A percentile compares a stretch with the other conserved stretches of the same genome.
Evolutionary conservation across 1,284 basidiomycete species (phyloP).

Genomic region (Takashimella tepidaria): DNA sequence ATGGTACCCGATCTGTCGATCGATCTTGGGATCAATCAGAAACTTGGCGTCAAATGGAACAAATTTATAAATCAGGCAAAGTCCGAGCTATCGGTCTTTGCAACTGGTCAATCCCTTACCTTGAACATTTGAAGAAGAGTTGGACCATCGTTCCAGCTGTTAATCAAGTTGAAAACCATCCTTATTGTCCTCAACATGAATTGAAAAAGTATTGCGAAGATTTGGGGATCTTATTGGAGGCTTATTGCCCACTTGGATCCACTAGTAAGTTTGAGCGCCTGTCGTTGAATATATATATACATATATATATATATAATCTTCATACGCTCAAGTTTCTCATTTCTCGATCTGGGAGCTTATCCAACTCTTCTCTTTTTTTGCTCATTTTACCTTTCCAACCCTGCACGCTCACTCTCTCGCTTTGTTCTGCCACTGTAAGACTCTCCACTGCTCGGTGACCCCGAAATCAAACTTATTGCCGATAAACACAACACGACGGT

Average conservation of each 20-base stretch:
- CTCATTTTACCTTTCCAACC: neutral
- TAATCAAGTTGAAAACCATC: slow-evolving; percentile 67
- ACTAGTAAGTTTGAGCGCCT: slow-evolving; percentile 57
- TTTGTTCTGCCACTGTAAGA: slow-evolving; percentile 11
- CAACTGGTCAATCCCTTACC: slow-evolving; percentile 29
- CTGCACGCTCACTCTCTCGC: slow-evolving; percentile 8
- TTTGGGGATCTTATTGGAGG: slow-evolving; percentile 68
- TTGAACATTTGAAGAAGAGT: slow-evolving; percentile 53
- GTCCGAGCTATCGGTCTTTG: slow-evolving; percentile 67
- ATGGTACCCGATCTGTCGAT: slow-evolving; percentile 65
- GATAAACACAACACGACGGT: slow-evolving; percentile 57
- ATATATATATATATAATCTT: too few relatives aligned
- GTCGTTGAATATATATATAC: too few relatives aligned
- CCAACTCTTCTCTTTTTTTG: neutral
- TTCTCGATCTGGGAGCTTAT: neutral
- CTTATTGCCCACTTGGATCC: slow-evolving; percentile 79
- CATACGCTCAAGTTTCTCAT: neutral
- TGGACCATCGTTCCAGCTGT: slow-evolving; percentile 61
- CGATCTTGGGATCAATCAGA: slow-evolving; percentile 61
- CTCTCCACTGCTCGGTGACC: slow-evolving; percentile 62
- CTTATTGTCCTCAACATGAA: slow-evolving; percentile 64
- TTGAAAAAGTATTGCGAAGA: slow-evolving; percentile 62
- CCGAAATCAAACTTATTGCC: slow-evolving; percentile 60
- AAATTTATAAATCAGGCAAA: slow-evolving; percentile 60
- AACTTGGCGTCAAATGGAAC: slow-evolving; percentile 82